Evolutionary conservation across 495 filamentous ascomycete species (phyloP).

Genomic region (Chaetomium fimeti): DNA sequence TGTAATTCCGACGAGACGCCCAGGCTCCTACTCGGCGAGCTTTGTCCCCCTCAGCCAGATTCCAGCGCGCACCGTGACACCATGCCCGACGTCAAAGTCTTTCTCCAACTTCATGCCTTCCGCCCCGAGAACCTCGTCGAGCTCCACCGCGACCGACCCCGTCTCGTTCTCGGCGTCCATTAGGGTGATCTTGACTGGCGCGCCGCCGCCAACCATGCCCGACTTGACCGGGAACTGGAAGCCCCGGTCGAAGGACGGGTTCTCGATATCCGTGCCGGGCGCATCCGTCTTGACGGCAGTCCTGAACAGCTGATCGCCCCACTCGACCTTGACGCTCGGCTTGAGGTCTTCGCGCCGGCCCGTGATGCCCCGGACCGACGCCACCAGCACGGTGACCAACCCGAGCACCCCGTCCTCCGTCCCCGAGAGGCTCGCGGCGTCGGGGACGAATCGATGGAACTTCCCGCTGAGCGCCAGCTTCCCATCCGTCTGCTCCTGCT

Average conservation of each 20-base stretch:
- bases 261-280: slow-evolving; percentile 44
- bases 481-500: slow-evolving; percentile 34
- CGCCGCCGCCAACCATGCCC: slow-evolving; percentile 33
- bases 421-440: slow-evolving; percentile 32
- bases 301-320: slow-evolving; percentile 38
- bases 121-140: slow-evolving; percentile 38
- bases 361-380: slow-evolving; percentile 35
- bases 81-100: slow-evolving; percentile 39
- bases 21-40: slow-evolving; percentile 10
- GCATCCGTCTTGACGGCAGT: slow-evolving; percentile 40
- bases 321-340: slow-evolving; percentile 44
- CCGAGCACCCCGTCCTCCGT: slow-evolving; percentile 19
- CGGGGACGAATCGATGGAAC: slow-evolving; percentile 39
- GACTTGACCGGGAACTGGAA: slow-evolving; percentile 38
- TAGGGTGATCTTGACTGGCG: slow-evolving; percentile 35
- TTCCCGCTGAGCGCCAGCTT: slow-evolving; percentile 35
- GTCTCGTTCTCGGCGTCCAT: slow-evolving; percentile 38
- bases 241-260: slow-evolving; percentile 43
- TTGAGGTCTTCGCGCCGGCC: slow-evolving; percentile 40
- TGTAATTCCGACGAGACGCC: too few species aligned
- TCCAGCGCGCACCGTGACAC: slow-evolving; percentile 26
- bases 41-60: slow-evolving; percentile 23
- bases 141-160: slow-evolving; percentile 38
- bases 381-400: slow-evolving; percentile 40
- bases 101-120: slow-evolving; percentile 35